Evolutionary conservation across 306 rosid species (phyloP), one percentile per base, ranked within the genome.

Genomic region (Ziziphus jujuba): DNA sequence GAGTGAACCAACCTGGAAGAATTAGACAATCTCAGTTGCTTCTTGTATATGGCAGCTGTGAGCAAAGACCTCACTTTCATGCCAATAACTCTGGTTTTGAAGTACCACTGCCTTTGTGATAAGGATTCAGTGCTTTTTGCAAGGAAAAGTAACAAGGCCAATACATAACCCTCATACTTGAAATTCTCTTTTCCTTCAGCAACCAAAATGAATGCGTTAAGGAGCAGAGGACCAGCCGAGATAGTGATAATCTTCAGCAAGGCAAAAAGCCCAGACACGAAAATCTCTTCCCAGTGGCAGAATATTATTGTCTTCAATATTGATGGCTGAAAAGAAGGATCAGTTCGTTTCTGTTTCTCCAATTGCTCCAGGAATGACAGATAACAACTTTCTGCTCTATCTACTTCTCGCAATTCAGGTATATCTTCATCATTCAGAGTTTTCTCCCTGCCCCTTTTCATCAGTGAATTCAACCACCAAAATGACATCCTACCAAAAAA

Each of bases 101-200:
- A 92, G 70, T 82, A 87, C 98, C 98, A 92, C 48, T 92, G 98
- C 72, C 98, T 78, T 76, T 92, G 96, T 23, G 98, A 84, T 15
- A 89, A 3, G 8, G 98, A 92, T 73, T 92, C 98, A 13, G 74
- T 24, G 67, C 48, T 69, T 71, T 92, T 92, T 20, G 72, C 73
- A 16, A 85, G 9, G 77, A 92, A 84, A 73, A 92, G 92, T 31
- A 77, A 23, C 19, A 79, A 3, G 68, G 87, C 96, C 61, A 89
- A 76, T 13, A 82, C 81, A 72, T 74, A 78, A 17, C 98, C 95
- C 80, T 92, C 96, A 31, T 92, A 74, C 72, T 84, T 82, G 78
- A 89, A 92, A 72, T 85, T 89, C 73, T 51, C 81, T 21, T 84
- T 70, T 54, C 98, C 96, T 72, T 92, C 92, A 19, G 95, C 91